phyloP scores from a whole-genome alignment of 2,329 filamentous ascomycete species.

The Dichotomopilus funicola region DNA sequence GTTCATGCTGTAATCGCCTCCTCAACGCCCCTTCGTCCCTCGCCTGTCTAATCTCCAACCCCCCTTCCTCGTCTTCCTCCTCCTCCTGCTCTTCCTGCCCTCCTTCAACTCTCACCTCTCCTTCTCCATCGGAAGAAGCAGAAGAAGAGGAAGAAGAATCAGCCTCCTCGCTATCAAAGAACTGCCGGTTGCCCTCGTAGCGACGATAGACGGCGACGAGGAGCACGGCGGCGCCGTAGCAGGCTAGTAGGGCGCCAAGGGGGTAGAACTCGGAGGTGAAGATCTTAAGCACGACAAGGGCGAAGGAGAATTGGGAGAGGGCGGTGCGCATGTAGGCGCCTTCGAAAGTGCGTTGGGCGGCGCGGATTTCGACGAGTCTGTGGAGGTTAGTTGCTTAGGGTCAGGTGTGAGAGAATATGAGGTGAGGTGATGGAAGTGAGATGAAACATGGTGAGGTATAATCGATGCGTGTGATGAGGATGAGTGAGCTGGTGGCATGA shows the following conservation, averaged over 20 bases:
- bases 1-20: background rate
- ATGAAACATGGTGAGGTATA: background rate
- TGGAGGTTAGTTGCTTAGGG: background rate
- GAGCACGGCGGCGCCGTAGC: conserved; percentile 81
- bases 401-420: background rate
- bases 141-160: conserved; percentile 28
- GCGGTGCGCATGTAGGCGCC: conserved; percentile 95
- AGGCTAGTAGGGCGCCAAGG: conserved; percentile 91
- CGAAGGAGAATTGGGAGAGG: conserved; percentile 89
- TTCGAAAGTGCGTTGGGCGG: conserved; percentile 93
- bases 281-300: conserved; percentile 90
- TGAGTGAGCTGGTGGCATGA: too few relatives aligned
- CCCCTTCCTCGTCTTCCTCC: background rate
- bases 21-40: background rate
- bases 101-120: background rate
- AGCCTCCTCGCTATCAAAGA: conserved; percentile 56
- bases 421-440: background rate
- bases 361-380: conserved; percentile 84
- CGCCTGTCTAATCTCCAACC: background rate
- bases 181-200: conserved; percentile 88
- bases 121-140: conserved; percentile 24
- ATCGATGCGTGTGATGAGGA: too few relatives aligned
- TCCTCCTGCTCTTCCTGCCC: conserved; percentile 27
- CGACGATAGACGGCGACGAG: conserved; percentile 78
- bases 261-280: conserved; percentile 96